Percentiles rank a stretch among this genome's conserved stretches.
phyloP scores from a whole-genome alignment of 148 eudicot genomes.

The Persicaria maculosa region DNA sequence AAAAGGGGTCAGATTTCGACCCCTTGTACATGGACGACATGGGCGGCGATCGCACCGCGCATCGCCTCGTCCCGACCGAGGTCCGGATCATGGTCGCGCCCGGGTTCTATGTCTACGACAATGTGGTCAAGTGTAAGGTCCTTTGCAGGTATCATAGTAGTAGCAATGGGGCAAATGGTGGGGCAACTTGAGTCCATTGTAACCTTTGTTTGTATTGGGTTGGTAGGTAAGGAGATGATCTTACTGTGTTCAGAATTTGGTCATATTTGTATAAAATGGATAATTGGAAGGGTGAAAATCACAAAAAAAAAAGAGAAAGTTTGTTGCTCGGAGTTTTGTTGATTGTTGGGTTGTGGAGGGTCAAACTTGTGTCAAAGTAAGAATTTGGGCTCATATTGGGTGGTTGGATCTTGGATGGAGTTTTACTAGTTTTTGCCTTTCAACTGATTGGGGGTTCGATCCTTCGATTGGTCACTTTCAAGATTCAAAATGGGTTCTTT shows the following conservation, averaged over 20 bases:
- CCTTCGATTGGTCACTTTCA: background rate
- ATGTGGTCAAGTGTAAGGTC: conserved; percentile 98
- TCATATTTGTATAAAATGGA: conserved; percentile 8
- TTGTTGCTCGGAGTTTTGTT: conserved; percentile 1
- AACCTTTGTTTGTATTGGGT: background rate
- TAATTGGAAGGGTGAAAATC: background rate
- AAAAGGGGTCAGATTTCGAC: conserved; percentile 53
- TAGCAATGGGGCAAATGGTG: background rate
- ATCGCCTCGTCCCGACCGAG: conserved; percentile 37
- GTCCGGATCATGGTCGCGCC: conserved; percentile 92
- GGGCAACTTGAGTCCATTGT: background rate
- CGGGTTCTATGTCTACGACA: conserved; percentile 83
- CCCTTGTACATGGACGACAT: conserved; percentile 89
- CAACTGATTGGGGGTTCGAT: background rate
- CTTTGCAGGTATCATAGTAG: conserved; percentile 55
- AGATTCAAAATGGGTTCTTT: background rate
- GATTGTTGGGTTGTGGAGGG: conserved; percentile 4
- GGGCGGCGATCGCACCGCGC: conserved; percentile 55
- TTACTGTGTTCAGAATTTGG: background rate
- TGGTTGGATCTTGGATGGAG: background rate
- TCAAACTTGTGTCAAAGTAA: background rate
- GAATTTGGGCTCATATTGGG: background rate
- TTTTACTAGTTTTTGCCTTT: background rate
- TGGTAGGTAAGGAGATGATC: background rate
- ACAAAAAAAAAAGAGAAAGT: background rate